phyloP scores from a whole-genome alignment of 305 asterid genomes.

The Fraxinus angustifolia region DNA sequence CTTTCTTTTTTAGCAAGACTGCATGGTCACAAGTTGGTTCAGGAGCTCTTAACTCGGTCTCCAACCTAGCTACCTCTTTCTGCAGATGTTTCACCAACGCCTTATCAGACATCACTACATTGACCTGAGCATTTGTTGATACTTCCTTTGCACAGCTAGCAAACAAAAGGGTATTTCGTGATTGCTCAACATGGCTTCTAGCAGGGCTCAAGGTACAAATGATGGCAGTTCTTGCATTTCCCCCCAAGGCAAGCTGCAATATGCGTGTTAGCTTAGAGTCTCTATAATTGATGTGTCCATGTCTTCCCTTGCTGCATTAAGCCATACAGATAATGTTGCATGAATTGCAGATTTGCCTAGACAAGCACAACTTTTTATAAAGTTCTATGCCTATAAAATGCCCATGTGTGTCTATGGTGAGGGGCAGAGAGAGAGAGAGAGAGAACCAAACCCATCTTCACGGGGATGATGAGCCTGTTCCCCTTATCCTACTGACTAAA shows the following conservation, averaged over 20 bases:
- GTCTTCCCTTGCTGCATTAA: slow-evolving; percentile 84
- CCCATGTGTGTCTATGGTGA: neutral
- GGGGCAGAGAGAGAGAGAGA: no score
- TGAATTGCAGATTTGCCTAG: neutral
- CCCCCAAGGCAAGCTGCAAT: slow-evolving; percentile 91
- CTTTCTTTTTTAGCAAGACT: slow-evolving; percentile 71
- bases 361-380: neutral
- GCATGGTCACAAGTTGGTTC: slow-evolving; percentile 64
- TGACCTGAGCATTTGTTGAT: slow-evolving; percentile 89
- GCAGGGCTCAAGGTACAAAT: slow-evolving; percentile 94
- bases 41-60: slow-evolving; percentile 78
- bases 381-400: slow-evolving; percentile 3
- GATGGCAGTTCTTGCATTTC: slow-evolving; percentile 96
- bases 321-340: slow-evolving; percentile 10
- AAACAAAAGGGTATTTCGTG: slow-evolving; percentile 88
- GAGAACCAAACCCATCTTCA: no score
- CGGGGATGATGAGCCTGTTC: no score
- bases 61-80: slow-evolving; percentile 93
- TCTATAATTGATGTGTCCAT: slow-evolving; percentile 90
- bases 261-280: slow-evolving; percentile 96
- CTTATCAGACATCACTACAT: slow-evolving; percentile 94
- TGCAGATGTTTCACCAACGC: slow-evolving; percentile 95
- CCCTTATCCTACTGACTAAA: neutral
- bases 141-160: slow-evolving; percentile 97
- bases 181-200: slow-evolving; percentile 89